Conservation (phyloP, 2,329 filamentous ascomycete species). For the Botrytis galanthina region DNA sequence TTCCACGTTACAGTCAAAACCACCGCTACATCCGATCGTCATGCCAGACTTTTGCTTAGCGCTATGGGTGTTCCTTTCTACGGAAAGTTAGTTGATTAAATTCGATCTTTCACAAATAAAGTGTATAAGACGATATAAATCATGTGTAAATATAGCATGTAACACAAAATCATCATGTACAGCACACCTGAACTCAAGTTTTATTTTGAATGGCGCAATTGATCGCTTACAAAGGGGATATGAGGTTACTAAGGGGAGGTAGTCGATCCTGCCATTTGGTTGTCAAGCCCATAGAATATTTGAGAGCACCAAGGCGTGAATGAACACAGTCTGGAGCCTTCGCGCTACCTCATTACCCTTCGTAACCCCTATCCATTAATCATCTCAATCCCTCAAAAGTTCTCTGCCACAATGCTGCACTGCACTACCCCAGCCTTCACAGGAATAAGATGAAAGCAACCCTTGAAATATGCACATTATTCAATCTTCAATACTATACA, state of each 20-base stretch:
- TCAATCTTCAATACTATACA: too few species aligned
- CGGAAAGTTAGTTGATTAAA: conserved; percentile 35
- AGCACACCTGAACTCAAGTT: not conserved
- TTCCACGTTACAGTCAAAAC: conserved; percentile 40
- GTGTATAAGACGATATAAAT: conserved; percentile 1
- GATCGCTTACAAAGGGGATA: not conserved
- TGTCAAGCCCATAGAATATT: accelerated
- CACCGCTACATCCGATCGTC: conserved; percentile 34
- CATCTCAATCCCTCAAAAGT: not conserved
- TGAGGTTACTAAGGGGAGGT: not conserved
- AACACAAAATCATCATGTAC: conserved; percentile 10
- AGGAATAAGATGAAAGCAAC: too few species aligned
- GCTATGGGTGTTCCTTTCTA: conserved; percentile 36
- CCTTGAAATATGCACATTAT: too few species aligned
- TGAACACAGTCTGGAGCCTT: not conserved
- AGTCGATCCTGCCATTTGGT: not conserved
- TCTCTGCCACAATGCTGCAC: not conserved
- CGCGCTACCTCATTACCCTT: too few species aligned
- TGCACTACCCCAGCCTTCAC: not conserved
- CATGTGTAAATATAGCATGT: conserved; percentile 17
- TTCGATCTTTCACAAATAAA: not conserved
- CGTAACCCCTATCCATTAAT: not conserved
- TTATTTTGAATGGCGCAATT: not conserved
- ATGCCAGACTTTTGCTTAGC: conserved; percentile 35
- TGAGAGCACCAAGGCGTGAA: not conserved